Evolutionary conservation across 192 early-diverging fungal species (phyloP), one percentile per base, ranked within the genome.

Genomic region (Coemansia sp.): DNA sequence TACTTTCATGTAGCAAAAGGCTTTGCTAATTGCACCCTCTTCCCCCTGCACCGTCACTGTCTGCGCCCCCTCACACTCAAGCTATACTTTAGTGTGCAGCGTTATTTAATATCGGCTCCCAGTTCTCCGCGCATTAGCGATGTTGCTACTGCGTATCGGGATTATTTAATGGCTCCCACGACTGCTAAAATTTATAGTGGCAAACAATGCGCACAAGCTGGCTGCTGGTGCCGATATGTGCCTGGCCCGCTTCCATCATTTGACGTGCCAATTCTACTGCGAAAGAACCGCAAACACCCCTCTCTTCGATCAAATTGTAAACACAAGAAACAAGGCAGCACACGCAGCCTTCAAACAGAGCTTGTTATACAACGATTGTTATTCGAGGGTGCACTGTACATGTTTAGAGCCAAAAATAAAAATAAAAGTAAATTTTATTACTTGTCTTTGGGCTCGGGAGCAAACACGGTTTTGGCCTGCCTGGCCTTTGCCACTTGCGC

Each of bases 401-500:
- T 58, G 46, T 58, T 32, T 17, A 58, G 27, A 32, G 19, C 23
- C 34, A 9, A 8, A 29, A 58, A 32, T 4, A 15, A 58, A 3
- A 55, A 55, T 21, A 14, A 14, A 55, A 29, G 4, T n/a, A n/a
- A 9, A 9, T 10, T 23, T 32, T 61, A 61, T 12, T 68, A 34
- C n/a, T 68, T 68, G 38, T 68, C 58, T 11, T 59, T 42, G 36
- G 63, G 31, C 55, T 71, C 69, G 37, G 51, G 34, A 23, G 69
- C 69, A 65, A 71, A 71, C 19, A 71, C 63, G n/a, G 39, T 51
- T 62, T 21, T 58, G 55, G 29, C 29, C 31, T 58, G 12, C n/a
- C 46, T 58, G 41, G 63, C 63, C 63, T 64, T 71, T 44, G 55
- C n/a, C 2, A 38, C 63, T 29, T 71, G 31, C 10, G 63, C 51